Conservation (phyloP, 306 rosid species). For the Trifolium repens region DNA sequence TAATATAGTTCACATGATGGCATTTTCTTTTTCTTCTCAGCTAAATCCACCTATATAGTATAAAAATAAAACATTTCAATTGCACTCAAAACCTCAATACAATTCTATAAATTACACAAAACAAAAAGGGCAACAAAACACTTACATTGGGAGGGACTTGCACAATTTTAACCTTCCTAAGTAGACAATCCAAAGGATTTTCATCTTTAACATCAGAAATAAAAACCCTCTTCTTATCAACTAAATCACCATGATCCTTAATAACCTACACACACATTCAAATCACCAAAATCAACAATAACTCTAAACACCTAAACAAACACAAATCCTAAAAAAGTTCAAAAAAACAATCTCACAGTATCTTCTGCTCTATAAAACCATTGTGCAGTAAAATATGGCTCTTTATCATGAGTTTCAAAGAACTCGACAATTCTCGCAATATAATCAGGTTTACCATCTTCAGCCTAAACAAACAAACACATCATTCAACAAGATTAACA, state of each 20-base stretch:
- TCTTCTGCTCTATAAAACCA: slow-evolving; percentile 57
- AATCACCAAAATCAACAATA: neutral
- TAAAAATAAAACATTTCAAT: neutral
- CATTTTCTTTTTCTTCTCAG: slow-evolving; percentile 11
- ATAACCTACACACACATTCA: slow-evolving; percentile 42
- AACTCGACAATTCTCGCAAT: slow-evolving; percentile 52
- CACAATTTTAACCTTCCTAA: slow-evolving; percentile 42
- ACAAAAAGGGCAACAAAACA: neutral
- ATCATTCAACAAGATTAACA: neutral
- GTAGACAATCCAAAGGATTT: slow-evolving; percentile 47
- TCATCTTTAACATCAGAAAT: slow-evolving; percentile 49
- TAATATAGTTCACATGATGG: slow-evolving; percentile 45
- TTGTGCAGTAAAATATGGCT: neutral
- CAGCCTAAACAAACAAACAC: slow-evolving; percentile 37
- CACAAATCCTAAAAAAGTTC: neutral
- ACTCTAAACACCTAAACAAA: neutral
- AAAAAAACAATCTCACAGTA: slow-evolving; percentile 35
- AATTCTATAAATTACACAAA: neutral
- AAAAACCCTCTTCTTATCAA: slow-evolving; percentile 45
- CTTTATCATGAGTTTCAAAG: slow-evolving; percentile 38
- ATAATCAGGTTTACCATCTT: slow-evolving; percentile 45
- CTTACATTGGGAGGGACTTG: slow-evolving; percentile 34
- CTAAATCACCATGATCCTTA: slow-evolving; percentile 34
- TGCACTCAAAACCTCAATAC: neutral
- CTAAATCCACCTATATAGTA: slow-evolving; percentile 43